Evolutionary conservation across 129 eudicot species (phyloP).

Genomic region (Logfia minima): DNA sequence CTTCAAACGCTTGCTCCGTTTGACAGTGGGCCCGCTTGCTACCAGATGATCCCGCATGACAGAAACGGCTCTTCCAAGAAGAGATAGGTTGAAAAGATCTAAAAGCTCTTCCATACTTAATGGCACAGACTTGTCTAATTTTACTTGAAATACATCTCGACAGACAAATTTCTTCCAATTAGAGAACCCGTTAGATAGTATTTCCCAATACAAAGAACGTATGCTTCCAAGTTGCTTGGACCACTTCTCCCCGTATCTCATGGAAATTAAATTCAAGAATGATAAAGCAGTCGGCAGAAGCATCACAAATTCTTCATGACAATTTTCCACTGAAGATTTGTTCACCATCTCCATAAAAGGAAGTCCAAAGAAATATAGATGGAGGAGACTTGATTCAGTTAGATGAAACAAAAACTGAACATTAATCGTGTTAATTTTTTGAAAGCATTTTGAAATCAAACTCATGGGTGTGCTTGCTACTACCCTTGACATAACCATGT

Average conservation of each 20-base stretch:
- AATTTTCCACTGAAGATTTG: conserved; percentile 20
- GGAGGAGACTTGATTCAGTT: conserved; percentile 57
- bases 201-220: conserved; percentile 46
- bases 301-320: conserved; percentile 64
- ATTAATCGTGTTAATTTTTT: conserved; percentile 41
- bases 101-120: conserved; percentile 51
- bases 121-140: conserved; percentile 35
- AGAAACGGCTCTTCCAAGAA: conserved; percentile 62
- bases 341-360: conserved; percentile 47
- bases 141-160: conserved; percentile 50
- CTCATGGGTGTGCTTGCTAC: conserved; percentile 56
- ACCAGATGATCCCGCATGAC: conserved; percentile 48
- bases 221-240: conserved; percentile 35
- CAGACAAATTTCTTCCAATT: conserved; percentile 68
- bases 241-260: conserved; percentile 42
- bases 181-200: conserved; percentile 52
- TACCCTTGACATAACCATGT: conserved; percentile 55
- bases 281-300: conserved; percentile 69
- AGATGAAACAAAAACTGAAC: conserved; percentile 49
- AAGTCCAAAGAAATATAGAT: conserved; percentile 64
- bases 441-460: conserved; percentile 55
- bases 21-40: conserved; percentile 32
- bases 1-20: conserved; percentile 46
- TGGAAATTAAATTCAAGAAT: conserved; percentile 40
- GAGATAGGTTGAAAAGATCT: conserved; percentile 46